Conservation (phyloP, 768 basidiomycete genomes). For the Xerocomellus chrysenteron region DNA sequence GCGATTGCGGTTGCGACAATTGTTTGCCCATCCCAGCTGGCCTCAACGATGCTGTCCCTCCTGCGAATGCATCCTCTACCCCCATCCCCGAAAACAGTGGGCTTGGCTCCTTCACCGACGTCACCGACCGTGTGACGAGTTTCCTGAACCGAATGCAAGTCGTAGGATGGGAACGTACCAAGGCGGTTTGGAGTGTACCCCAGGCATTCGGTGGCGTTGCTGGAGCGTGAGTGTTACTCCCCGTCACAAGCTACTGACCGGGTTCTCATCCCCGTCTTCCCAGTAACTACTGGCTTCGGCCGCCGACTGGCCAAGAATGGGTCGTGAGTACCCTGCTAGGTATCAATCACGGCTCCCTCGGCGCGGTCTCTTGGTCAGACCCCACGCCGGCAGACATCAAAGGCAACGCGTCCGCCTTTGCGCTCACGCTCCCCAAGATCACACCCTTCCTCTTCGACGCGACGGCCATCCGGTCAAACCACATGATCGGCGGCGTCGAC, state of each 20-base stretch:
- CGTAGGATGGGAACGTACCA: slow-evolving; percentile 65
- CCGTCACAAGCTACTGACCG: not conserved
- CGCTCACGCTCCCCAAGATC: slow-evolving; percentile 45
- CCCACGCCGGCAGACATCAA: slow-evolving; percentile 56
- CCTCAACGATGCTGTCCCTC: slow-evolving; percentile 26
- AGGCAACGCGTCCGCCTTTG: slow-evolving; percentile 47
- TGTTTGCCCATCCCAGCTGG: slow-evolving; percentile 50
- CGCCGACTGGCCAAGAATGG: slow-evolving; percentile 70
- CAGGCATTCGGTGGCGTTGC: slow-evolving; percentile 64
- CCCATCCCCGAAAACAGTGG: slow-evolving; percentile 25
- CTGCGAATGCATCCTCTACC: slow-evolving; percentile 15
- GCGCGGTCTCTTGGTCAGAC: slow-evolving; percentile 51
- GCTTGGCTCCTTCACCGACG: slow-evolving; percentile 53
- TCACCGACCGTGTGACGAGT: slow-evolving; percentile 64
- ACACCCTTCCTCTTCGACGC: slow-evolving; percentile 48
- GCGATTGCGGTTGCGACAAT: slow-evolving; percentile 72
- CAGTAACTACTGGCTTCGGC: slow-evolving; percentile 56
- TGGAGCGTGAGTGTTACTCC: slow-evolving; percentile 29
- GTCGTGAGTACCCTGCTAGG: slow-evolving; percentile 64
- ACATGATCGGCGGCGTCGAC: slow-evolving; percentile 43
- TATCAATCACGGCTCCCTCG: slow-evolving; percentile 69
- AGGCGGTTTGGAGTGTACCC: slow-evolving; percentile 75
- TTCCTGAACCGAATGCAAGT: slow-evolving; percentile 55
- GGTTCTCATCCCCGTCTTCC: not conserved
- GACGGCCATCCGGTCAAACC: slow-evolving; percentile 39